These are phyloP conservation scores for Austroboletus niveus DNA, from an alignment of 1,284 basidiomycete species.

Conservation along the genomic window DNA sequence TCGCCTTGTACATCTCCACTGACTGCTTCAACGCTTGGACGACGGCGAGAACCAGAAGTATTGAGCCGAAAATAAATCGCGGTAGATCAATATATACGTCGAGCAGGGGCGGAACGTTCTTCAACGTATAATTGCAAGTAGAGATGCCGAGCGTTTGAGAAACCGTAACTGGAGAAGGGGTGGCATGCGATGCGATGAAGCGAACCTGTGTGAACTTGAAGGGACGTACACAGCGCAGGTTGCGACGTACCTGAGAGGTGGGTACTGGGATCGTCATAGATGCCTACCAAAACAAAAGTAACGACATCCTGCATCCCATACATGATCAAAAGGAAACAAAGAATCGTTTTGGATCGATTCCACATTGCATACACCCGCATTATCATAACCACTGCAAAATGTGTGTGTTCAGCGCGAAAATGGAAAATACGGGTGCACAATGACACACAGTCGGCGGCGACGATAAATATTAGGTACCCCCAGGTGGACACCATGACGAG, in stretches of 20 bases:
- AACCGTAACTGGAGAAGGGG: neutral
- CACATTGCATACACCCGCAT: neutral
- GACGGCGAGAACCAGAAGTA: neutral
- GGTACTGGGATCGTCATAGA: neutral
- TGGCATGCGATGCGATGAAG: no score
- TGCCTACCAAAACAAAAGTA: neutral
- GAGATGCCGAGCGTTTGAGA: neutral
- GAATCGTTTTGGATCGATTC: neutral
- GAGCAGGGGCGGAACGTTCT: neutral
- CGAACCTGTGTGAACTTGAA: no score
- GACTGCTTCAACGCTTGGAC: neutral
- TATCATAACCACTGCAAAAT: neutral
- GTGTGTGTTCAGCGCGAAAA: no score
- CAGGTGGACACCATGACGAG: neutral
- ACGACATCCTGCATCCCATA: neutral
- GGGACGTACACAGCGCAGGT: no score
- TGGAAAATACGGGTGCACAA: no score
- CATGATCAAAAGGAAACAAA: neutral
- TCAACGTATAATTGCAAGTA: neutral
- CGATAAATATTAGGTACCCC: neutral
- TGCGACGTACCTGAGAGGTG: neutral
- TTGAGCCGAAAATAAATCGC: neutral
- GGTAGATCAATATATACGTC: neutral
- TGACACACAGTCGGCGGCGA: neutral
- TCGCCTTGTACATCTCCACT: neutral